phyloP scores from a whole-genome alignment of 2,329 filamentous ascomycete genomes.

The Ophiostoma triangulosporum region DNA sequence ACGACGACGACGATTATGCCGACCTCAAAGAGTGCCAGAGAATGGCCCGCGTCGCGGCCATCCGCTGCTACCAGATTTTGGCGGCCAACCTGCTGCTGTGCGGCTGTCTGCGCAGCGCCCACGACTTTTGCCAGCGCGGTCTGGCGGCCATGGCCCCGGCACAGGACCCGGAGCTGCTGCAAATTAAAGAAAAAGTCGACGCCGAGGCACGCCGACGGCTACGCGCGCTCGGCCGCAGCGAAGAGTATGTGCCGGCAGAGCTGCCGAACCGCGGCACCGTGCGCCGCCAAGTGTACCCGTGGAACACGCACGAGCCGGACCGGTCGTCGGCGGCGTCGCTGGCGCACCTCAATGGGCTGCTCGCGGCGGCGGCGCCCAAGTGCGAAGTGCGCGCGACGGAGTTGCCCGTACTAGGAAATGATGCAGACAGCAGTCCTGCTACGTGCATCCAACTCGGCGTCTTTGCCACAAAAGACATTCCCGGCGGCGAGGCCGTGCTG shows the following conservation, averaged over 20 bases:
- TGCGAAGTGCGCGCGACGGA: slow-evolving; percentile 66
- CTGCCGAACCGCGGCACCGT: slow-evolving; percentile 59
- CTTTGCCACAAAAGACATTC: slow-evolving; percentile 73
- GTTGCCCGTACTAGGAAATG: slow-evolving; percentile 56
- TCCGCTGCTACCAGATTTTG: slow-evolving; percentile 46
- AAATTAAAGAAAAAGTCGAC: slow-evolving; percentile 40
- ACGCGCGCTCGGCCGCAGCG: not conserved
- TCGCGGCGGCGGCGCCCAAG: slow-evolving; percentile 60
- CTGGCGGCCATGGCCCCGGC: slow-evolving; percentile 40
- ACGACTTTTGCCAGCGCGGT: slow-evolving; percentile 51
- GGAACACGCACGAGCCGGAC: slow-evolving; percentile 56
- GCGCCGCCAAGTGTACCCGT: slow-evolving; percentile 56
- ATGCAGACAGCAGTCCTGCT: slow-evolving; percentile 11
- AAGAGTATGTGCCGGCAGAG: slow-evolving; percentile 33
- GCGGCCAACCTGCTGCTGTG: slow-evolving; percentile 46
- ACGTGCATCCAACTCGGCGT: slow-evolving; percentile 72
- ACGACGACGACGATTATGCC: not conserved
- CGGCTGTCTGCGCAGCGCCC: slow-evolving; percentile 55
- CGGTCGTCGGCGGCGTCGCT: slow-evolving; percentile 58
- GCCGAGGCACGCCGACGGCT: slow-evolving; percentile 31
- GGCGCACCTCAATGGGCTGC: slow-evolving; percentile 54
- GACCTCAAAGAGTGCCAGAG: slow-evolving; percentile 12
- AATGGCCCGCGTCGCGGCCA: slow-evolving; percentile 35
- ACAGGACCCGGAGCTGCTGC: slow-evolving; percentile 39
- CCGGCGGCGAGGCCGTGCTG: slow-evolving; percentile 62